Evolutionary conservation across 1,139 yeast species (phyloP).

Genomic region (Hyphopichia pseudoburtonii): DNA sequence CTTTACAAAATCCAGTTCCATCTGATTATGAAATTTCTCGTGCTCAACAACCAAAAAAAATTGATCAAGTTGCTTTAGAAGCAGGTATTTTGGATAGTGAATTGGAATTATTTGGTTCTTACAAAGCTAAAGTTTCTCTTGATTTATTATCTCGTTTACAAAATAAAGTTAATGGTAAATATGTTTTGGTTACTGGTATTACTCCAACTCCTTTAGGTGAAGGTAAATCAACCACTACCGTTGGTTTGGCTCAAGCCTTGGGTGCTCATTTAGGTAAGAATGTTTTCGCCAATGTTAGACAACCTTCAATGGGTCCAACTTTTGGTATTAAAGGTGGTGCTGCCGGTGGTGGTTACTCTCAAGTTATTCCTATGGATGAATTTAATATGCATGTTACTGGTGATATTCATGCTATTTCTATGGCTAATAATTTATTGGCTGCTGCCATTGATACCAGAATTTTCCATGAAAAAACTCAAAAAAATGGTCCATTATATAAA

Average conservation of each 20-base stretch:
- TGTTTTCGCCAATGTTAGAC: constrained; percentile 94
- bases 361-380: constrained; percentile 99
- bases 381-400: constrained; percentile 98
- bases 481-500: constrained; percentile 81
- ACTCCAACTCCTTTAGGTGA: constrained; percentile 99
- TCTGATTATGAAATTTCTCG: constrained; percentile 92
- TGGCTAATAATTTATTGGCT: constrained; percentile 92
- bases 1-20: constrained; percentile 80
- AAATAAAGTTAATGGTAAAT: constrained; percentile 75
- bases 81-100: constrained; percentile 80
- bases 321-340: constrained; percentile 99
- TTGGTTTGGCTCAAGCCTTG: constrained; percentile 93
- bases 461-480: constrained; percentile 95
- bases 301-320: constrained; percentile 99
- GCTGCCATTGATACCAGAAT: constrained; percentile 98
- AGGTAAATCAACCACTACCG: constrained; percentile 96
- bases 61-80: constrained; percentile 78
- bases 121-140: constrained; percentile 88
- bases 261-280: constrained; percentile 89
- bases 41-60: constrained; percentile 83
- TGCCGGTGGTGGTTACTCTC: constrained; percentile 99
- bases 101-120: constrained; percentile 87
- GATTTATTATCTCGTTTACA: constrained; percentile 72
- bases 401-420: constrained; percentile 95
- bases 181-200: constrained; percentile 92